Base-by-base conservation (phyloP, 176 grass and related monocot genomes). In the Triticum timopheevii region DNA sequence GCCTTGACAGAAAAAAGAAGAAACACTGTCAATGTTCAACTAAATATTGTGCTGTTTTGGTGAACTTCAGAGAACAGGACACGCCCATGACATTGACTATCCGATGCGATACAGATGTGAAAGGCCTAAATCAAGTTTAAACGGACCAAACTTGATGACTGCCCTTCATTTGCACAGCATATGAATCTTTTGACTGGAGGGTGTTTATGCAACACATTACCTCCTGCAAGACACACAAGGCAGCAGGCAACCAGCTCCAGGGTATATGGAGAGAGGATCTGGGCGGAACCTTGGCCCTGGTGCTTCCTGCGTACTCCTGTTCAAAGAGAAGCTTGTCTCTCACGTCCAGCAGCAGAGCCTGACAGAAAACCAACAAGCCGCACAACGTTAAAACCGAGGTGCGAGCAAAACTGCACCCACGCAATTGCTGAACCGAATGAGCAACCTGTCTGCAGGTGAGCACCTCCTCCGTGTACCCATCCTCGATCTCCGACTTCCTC, bases 311-410 rank as follows among this genome's bases (percentile, higher is more conserved):
- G 11, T 94, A 99, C 38, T 99, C 97, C 72, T 88, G 90, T 58
- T 99, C 97, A 22, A 99, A 99, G 33, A 99, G 90, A 86, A 99
- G 94, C 72, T 99, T 99, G 88, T 96, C 97, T 68, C 97, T 94
- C 38, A 99, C 82, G 85, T 99, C 97, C 67, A 93, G 90, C 77
- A 99, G 90, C 17, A 99, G 85, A 65, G 91, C 92, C 97, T 99
- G 77, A 76, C 2, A 20, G 85, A 66, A 16, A 86, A 45, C 2
- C 31, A 90, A 22, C 33, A 90, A 15, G 10, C 6, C 16, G 54
- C 54, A 22, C 2, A 88, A 77, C 56, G 54, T 42, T 31, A 84
- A 61, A 87, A 78, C 81, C 65, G 73, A 12, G 40, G 64, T 0
- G 1, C 22, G 50, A 63, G 77, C 22, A 84, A 64, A 63, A 27